Evolutionary conservation across 2,329 filamentous ascomycete species (phyloP), one percentile per base, ranked within the genome.

Genomic region (Calonectria honghensis): DNA sequence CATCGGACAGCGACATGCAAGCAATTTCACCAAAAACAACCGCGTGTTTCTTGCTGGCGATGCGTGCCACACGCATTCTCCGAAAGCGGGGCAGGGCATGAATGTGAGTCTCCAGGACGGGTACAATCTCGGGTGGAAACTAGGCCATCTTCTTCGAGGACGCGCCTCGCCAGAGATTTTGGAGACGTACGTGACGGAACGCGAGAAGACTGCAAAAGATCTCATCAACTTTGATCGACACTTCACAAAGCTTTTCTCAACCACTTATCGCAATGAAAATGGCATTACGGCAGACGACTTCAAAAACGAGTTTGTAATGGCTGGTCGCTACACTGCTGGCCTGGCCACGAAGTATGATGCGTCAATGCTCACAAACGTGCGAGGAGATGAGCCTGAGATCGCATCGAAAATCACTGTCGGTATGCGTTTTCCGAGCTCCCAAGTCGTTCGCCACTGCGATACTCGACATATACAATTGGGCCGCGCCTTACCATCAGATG

Each of bases 31-130:
- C 52, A 85, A 86, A 27, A 83, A 86, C 37, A 86, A 89, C 35
- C 88, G 92, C 4, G 87, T 95, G n/a, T 95, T 95, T 81, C 86
- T 94, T 4, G 91, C 92, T 0, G 93, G 93, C 3, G 93, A 94
- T 81, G 92, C 91, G 0, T 89, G 90, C 3, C 87, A 90, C 79
- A 90, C 88, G 0, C 88, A 90, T 77, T 81, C 79, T 10, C 91
- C 91, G 2, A 93, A 93, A 80, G 91, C 91, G 1, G 91, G 91
- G 1, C 92, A 93, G 80, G 92, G 93, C 16, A 94, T 94, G 92
- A 94, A 94, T 77, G 90, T 93, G 7, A 90, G 88, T 27, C 92
- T 94, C 88, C 92, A 93, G 77, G 93, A 94, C 80, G 79, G 86
- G 0, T 90, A 87, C 81, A 91, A 91, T 72, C 86, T 91, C 0